A percentile compares a stretch with the other conserved stretches of the same genome.
Evolutionary conservation across 371 early-diverging fungal genomes (phyloP).

Genomic region (Rhizopus stolonifer): DNA sequence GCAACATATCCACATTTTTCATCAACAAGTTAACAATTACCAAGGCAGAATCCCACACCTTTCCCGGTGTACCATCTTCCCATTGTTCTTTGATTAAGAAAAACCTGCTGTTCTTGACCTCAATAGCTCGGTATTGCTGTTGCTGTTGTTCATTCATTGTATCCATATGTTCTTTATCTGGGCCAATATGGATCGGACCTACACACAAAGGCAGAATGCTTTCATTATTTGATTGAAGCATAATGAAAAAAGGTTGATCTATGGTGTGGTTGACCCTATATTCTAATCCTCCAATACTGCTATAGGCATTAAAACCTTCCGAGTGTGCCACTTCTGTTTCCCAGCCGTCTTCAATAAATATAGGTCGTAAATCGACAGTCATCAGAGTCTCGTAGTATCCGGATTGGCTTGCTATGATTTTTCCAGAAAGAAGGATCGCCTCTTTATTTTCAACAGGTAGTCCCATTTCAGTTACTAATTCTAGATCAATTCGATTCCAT

Average conservation of each 20-base stretch:
- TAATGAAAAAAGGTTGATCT: constrained; percentile 1
- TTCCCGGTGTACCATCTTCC: constrained; percentile 49
- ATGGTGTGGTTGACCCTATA: neutral
- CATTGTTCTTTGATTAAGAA: constrained; percentile 44
- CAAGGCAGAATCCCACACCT: constrained; percentile 57
- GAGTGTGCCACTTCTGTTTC: constrained; percentile 3
- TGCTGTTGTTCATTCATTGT: neutral
- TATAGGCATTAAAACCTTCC: constrained; percentile 1
- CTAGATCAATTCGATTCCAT: constrained; percentile 18
- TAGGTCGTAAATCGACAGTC: neutral
- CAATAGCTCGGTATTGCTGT: constrained; percentile 2
- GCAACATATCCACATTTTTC: neutral
- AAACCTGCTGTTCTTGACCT: neutral
- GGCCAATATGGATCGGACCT: constrained; percentile 1
- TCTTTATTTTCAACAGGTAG: neutral
- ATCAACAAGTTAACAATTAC: constrained; percentile 35
- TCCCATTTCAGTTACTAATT: constrained; percentile 21
- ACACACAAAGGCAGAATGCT: constrained; percentile 5
- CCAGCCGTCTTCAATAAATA: constrained; percentile 6
- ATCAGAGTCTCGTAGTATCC: neutral
- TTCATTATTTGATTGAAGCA: neutral
- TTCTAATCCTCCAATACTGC: constrained; percentile 6
- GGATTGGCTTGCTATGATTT: neutral
- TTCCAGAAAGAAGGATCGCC: neutral
- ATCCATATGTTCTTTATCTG: no score